Percentiles rank a stretch among this genome's conserved stretches.
phyloP scores from a whole-genome alignment of 2,329 filamentous ascomycete genomes.

The Apiospora saccharicola region DNA sequence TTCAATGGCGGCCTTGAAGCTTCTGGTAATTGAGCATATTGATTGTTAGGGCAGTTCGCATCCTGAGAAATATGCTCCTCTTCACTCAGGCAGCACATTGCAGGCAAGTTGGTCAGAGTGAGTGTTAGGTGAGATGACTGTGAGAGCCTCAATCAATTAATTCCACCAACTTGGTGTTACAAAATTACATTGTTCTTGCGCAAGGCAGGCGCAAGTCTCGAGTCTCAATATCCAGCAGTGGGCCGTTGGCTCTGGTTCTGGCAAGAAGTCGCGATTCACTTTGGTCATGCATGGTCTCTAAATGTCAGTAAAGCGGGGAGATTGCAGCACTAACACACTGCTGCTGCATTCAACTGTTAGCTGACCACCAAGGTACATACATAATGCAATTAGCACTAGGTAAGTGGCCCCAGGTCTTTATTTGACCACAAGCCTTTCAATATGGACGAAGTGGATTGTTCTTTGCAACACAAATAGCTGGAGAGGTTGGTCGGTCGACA shows the following conservation, averaged over 20 bases:
- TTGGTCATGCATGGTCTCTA: not conserved
- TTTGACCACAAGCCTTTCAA: too few relatives aligned
- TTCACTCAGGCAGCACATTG: not conserved
- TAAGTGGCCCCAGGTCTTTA: too few relatives aligned
- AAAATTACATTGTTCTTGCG: not conserved
- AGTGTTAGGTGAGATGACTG: slow-evolving; percentile 11
- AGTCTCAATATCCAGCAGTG: not conserved
- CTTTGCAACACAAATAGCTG: too few relatives aligned
- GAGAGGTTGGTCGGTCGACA: too few relatives aligned
- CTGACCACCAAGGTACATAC: too few relatives aligned
- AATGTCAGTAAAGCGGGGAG: not conserved
- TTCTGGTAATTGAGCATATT: slow-evolving; percentile 10
- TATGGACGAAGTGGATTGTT: too few relatives aligned
- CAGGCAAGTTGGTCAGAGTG: not conserved
- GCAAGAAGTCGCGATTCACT: not conserved
- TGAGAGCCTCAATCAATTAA: not conserved
- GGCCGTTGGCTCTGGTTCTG: not conserved
- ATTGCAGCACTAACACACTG: too few relatives aligned
- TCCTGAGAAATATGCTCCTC: not conserved
- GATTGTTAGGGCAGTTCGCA: not conserved
- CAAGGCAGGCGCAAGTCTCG: not conserved
- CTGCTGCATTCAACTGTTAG: too few relatives aligned
- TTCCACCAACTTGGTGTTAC: not conserved
- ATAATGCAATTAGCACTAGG: too few relatives aligned
- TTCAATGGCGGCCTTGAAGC: not conserved